Percentiles rank a stretch among this genome's conserved stretches.
These are phyloP conservation scores for Cucurbita maxima DNA, from an alignment of 306 rosid genomes.

Conservation along the genomic window DNA sequence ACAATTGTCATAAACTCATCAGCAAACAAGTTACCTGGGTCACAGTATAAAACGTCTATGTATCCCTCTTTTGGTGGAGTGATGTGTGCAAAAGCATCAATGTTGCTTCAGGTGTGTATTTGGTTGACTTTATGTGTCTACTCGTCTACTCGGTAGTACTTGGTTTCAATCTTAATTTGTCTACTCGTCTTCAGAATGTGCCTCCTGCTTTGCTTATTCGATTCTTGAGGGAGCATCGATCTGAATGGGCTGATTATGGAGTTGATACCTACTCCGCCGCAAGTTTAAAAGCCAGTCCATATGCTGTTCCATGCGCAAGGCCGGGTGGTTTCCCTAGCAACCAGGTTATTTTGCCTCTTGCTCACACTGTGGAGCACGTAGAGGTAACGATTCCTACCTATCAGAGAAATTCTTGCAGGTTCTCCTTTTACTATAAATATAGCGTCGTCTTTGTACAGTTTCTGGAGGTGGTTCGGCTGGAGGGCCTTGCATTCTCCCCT, in stretches of 20 bases:
- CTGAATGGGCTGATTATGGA: conserved; percentile 97
- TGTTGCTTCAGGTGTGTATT: conserved; percentile 70
- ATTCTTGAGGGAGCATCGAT: conserved; percentile 90
- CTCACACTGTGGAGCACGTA: conserved; percentile 80
- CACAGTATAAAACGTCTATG: conserved; percentile 47
- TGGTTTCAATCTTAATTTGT: neutral
- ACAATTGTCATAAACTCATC: conserved; percentile 66
- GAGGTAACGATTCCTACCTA: conserved; percentile 38
- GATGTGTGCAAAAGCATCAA: conserved; percentile 92
- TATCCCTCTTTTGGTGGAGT: conserved; percentile 74
- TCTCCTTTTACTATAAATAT: neutral
- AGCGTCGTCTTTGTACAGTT: conserved; percentile 31
- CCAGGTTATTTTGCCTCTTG: conserved; percentile 86
- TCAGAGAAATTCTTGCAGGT: neutral
- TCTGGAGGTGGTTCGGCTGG: conserved; percentile 89
- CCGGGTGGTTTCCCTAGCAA: conserved; percentile 80
- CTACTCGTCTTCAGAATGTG: conserved; percentile 42
- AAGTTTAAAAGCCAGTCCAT: conserved; percentile 70
- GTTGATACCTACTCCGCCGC: conserved; percentile 94
- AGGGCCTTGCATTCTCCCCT: conserved; percentile 90
- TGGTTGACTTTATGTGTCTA: neutral
- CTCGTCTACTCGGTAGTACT: neutral
- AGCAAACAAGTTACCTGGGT: conserved; percentile 49
- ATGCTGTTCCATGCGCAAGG: conserved; percentile 72
- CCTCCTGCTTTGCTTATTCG: conserved; percentile 97